Percentiles rank a stretch among this genome's conserved stretches.
Conservation (phyloP, 2,329 filamentous ascomycete genomes). For the Metarhizium sp. region DNA sequence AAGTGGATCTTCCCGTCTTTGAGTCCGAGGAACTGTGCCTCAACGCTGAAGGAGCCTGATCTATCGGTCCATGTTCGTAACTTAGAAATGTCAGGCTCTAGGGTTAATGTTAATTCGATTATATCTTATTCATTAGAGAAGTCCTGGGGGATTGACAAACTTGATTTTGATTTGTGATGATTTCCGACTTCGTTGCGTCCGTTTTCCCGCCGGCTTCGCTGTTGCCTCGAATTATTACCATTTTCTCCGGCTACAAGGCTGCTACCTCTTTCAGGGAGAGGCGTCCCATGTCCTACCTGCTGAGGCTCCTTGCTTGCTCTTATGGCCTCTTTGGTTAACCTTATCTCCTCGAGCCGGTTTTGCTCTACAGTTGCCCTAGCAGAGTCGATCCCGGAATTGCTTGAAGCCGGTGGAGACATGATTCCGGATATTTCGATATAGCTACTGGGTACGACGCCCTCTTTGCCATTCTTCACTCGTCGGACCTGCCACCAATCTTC, state of each 20-base stretch:
- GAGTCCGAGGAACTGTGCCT: constrained; percentile 89
- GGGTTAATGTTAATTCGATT: not conserved
- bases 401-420: constrained; percentile 38
- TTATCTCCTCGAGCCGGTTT: constrained; percentile 69
- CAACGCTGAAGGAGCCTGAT: constrained; percentile 91
- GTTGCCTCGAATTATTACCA: constrained; percentile 59
- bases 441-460: constrained; percentile 93
- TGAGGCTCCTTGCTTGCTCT: constrained; percentile 49
- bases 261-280: constrained; percentile 68
- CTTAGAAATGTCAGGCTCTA: constrained; percentile 75
- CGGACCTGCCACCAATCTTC: constrained; percentile 99
- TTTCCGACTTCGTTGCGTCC: constrained; percentile 45
- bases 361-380: constrained; percentile 64
- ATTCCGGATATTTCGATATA: constrained; percentile 84
- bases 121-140: not conserved
- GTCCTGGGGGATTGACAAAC: constrained; percentile 38
- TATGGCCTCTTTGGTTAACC: constrained; percentile 71
- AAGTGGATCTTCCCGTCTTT: constrained; percentile 96
- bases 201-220: constrained; percentile 64
- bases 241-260: constrained; percentile 60
- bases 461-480: constrained; percentile 81
- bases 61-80: constrained; percentile 92
- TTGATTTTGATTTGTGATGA: constrained; percentile 55
- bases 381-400: constrained; percentile 36
- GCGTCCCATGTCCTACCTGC: constrained; percentile 67